Conservation (phyloP, 352 stramenopile species). For the Pythium guiyangense region DNA sequence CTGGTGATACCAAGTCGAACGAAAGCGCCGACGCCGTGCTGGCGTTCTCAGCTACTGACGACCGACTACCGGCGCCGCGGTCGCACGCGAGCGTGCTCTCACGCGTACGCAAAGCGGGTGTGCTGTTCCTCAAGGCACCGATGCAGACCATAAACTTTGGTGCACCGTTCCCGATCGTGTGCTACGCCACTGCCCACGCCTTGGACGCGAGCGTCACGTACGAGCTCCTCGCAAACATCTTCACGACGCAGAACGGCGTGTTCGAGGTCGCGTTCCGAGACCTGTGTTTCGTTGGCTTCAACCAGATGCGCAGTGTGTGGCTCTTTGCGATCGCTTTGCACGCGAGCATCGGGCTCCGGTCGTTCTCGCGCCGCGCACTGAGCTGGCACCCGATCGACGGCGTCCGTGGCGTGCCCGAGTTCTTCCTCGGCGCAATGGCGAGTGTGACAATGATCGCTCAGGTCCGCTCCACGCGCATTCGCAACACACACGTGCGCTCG, state of each 20-base stretch:
- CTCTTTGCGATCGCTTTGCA: slow-evolving; percentile 30
- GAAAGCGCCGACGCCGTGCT: too few relatives aligned
- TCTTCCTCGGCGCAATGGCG: slow-evolving; percentile 29
- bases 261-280: slow-evolving; percentile 16
- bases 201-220: slow-evolving; percentile 38
- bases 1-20: neutral
- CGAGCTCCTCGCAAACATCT: slow-evolving; percentile 24
- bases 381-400: slow-evolving; percentile 12
- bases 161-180: slow-evolving; percentile 30
- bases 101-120: slow-evolving; percentile 8
- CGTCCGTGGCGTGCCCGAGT: slow-evolving; percentile 26
- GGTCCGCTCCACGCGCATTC: slow-evolving; percentile 5
- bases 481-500: slow-evolving; percentile 2
- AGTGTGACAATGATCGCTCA: slow-evolving; percentile 27
- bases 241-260: slow-evolving; percentile 23
- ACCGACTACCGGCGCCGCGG: too few relatives aligned
- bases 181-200: slow-evolving; percentile 37
- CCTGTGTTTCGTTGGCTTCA: slow-evolving; percentile 24
- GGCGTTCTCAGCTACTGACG: too few relatives aligned
- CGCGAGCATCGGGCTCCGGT: slow-evolving; percentile 8
- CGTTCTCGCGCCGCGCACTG: slow-evolving; percentile 9
- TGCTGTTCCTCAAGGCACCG: slow-evolving; percentile 35
- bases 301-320: slow-evolving; percentile 51
- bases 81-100: neutral
- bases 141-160: slow-evolving; percentile 50